A percentile compares a stretch with the other conserved stretches of the same genome.
phyloP scores from a whole-genome alignment of 768 basidiomycete species.

The Mycena galopus region DNA sequence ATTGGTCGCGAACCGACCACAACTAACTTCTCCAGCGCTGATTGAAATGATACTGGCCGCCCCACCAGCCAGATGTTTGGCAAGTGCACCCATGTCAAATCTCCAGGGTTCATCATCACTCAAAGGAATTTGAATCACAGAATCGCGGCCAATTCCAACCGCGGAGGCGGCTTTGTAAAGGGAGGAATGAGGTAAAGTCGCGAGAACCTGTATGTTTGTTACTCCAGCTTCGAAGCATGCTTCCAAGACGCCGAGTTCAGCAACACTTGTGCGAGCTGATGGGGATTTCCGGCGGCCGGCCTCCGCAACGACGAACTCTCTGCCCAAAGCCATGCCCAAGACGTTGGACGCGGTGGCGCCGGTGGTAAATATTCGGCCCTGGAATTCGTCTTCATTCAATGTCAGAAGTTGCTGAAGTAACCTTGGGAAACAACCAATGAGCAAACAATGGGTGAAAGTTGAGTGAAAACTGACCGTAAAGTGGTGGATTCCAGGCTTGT shows the following conservation, averaged over 20 bases:
- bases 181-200: conserved; percentile 33
- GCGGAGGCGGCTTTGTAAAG: conserved; percentile 34
- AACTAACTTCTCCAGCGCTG: conserved; percentile 31
- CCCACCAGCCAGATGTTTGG: conserved; percentile 2
- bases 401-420: conserved; percentile 34
- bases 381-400: conserved; percentile 14
- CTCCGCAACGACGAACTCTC: conserved; percentile 32
- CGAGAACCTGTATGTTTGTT: conserved; percentile 23
- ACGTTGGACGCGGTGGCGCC: conserved; percentile 33
- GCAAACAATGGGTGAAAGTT: background rate
- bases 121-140: conserved; percentile 22
- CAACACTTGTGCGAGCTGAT: conserved; percentile 23
- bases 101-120: conserved; percentile 30
- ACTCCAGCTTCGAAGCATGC: conserved; percentile 28
- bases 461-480: conserved; percentile 10
- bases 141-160: conserved; percentile 26
- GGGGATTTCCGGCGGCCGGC: conserved; percentile 23
- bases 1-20: conserved; percentile 32
- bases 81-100: conserved; percentile 29
- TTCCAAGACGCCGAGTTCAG: conserved; percentile 28
- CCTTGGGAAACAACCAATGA: background rate
- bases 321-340: conserved; percentile 27
- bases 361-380: conserved; percentile 31
- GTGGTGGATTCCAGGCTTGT: conserved; percentile 22
- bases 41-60: conserved; percentile 24